These are phyloP conservation scores for Suhomyces faveliae DNA, from an alignment of 805 yeast species.

Conservation along the genomic window DNA sequence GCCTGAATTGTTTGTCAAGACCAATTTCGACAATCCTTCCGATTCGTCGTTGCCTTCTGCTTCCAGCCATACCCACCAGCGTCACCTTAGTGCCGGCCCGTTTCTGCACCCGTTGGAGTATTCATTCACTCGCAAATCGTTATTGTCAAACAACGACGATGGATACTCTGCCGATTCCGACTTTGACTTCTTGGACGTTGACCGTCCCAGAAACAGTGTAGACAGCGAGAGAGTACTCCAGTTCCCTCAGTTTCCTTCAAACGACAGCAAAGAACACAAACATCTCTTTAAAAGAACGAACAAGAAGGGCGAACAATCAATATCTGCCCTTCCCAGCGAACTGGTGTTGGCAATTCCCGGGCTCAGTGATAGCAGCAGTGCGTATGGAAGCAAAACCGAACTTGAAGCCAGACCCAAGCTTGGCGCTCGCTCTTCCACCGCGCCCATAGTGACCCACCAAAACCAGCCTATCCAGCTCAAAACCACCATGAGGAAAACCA, in stretches of 20 bases:
- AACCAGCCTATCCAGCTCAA: slow-evolving; percentile 38
- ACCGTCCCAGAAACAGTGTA: background rate
- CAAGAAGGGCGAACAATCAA: slow-evolving; percentile 8
- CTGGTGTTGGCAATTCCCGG: background rate
- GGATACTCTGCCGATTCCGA: slow-evolving; percentile 5
- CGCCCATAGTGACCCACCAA: slow-evolving; percentile 2
- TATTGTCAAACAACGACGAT: slow-evolving; percentile 10
- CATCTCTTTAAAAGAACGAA: slow-evolving; percentile 21
- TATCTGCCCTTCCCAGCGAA: background rate
- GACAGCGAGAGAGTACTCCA: slow-evolving; percentile 1
- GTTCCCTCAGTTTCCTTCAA: slow-evolving; percentile 37
- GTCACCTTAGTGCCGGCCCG: background rate
- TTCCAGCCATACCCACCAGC: background rate
- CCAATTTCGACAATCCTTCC: background rate
- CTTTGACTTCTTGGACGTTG: slow-evolving; percentile 5
- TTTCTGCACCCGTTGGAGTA: background rate
- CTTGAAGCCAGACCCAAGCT: background rate
- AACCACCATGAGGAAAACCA: slow-evolving; percentile 50
- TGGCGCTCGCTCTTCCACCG: background rate
- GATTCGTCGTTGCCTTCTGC: background rate
- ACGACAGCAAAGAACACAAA: slow-evolving; percentile 15
- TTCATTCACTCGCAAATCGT: slow-evolving; percentile 10
- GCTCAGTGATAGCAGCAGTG: background rate
- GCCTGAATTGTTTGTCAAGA: slow-evolving; percentile 13
- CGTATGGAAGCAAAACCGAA: background rate